phyloP scores from a whole-genome alignment of 495 filamentous ascomycete genomes.

The Talaromyces wortmannii region DNA sequence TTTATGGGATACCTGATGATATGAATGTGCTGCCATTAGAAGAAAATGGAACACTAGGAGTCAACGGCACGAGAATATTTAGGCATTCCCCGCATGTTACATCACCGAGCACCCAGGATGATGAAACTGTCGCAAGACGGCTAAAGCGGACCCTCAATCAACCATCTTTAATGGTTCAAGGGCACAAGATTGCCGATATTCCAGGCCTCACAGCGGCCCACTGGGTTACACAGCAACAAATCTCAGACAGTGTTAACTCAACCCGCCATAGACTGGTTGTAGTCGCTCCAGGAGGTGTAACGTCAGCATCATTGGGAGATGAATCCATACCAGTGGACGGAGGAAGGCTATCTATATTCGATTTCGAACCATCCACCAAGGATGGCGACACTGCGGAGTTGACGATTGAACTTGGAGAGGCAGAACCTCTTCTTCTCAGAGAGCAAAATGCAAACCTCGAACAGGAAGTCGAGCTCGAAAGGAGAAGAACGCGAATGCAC shows the following conservation, averaged over 20 bases:
- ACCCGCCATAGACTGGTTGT: constrained; percentile 50
- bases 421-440: constrained; percentile 58
- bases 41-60: background rate
- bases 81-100: background rate
- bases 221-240: constrained; percentile 26
- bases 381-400: constrained; percentile 51
- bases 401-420: constrained; percentile 69
- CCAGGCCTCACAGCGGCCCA: constrained; percentile 33
- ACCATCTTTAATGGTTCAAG: constrained; percentile 28
- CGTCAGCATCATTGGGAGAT: constrained; percentile 53
- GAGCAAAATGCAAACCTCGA: constrained; percentile 75
- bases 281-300: constrained; percentile 69
- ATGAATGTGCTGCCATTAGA: constrained; percentile 42
- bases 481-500: constrained; percentile 55
- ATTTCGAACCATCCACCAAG: constrained; percentile 57
- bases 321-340: constrained; percentile 79
- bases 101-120: background rate
- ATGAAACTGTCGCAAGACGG: constrained; percentile 9
- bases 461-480: constrained; percentile 74
- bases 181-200: constrained; percentile 32
- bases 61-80: background rate
- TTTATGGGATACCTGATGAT: constrained; percentile 74
- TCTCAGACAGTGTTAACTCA: constrained; percentile 1
- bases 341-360: constrained; percentile 68
- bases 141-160: constrained; percentile 24